Percentiles rank a stretch among this genome's conserved stretches.
Evolutionary conservation across 176 grass and related monocot species (phyloP).

Genomic region (Metroxylon sagu): DNA sequence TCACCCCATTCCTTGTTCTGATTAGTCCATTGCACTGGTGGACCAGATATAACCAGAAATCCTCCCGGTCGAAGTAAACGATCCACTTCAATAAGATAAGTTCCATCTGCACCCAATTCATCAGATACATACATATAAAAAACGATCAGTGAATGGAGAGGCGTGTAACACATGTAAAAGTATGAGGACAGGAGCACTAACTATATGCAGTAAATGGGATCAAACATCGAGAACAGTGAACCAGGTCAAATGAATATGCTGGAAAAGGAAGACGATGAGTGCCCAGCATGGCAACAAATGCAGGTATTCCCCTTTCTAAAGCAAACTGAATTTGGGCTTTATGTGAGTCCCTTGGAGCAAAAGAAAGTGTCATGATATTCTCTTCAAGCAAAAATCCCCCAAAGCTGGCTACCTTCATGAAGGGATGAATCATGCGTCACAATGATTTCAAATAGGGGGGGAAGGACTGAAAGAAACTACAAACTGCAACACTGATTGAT

Average conservation of each 20-base stretch:
- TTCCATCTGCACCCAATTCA: slow-evolving; percentile 56
- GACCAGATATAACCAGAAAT: slow-evolving; percentile 83
- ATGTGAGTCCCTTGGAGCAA: slow-evolving; percentile 91
- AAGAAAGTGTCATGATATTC: slow-evolving; percentile 76
- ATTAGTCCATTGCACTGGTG: slow-evolving; percentile 63
- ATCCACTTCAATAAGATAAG: slow-evolving; percentile 78
- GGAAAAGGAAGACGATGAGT: slow-evolving; percentile 70
- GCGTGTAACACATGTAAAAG: slow-evolving; percentile 1
- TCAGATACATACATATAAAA: slow-evolving; percentile 3
- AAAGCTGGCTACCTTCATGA: slow-evolving; percentile 82
- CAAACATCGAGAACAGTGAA: slow-evolving; percentile 83
- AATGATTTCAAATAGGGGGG: neutral
- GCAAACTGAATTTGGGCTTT: slow-evolving; percentile 98
- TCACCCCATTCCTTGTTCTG: slow-evolving; percentile 74
- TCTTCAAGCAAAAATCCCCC: slow-evolving; percentile 83
- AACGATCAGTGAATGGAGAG: slow-evolving; percentile 2
- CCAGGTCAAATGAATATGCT: slow-evolving; percentile 70
- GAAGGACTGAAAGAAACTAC: slow-evolving; percentile 4
- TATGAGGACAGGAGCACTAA: slow-evolving; percentile 30
- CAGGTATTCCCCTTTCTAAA: slow-evolving; percentile 84
- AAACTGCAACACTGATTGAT: slow-evolving; percentile 11
- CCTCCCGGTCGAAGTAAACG: slow-evolving; percentile 76
- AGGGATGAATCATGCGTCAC: neutral
- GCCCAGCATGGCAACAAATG: slow-evolving; percentile 86
- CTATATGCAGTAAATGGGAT: slow-evolving; percentile 85